phyloP scores from a whole-genome alignment of 2,329 filamentous ascomycete genomes.

The Diaporthe aspalathi region DNA sequence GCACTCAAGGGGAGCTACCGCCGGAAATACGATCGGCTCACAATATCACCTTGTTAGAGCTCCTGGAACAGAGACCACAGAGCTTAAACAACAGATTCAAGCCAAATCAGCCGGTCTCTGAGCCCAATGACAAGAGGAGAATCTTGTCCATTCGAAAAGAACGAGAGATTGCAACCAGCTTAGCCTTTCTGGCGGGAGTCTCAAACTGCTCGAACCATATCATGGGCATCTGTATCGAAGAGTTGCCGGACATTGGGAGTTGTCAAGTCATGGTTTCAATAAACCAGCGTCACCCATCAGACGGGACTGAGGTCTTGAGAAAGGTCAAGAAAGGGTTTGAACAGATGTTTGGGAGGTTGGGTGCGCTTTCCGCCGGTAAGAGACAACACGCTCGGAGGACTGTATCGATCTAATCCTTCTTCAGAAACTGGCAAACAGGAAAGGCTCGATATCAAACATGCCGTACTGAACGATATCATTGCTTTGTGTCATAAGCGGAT shows the following conservation, averaged over 20 bases:
- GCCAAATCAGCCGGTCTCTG: neutral
- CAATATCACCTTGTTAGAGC: slow-evolving; percentile 24
- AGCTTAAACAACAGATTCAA: neutral
- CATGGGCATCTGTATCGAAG: slow-evolving; percentile 34
- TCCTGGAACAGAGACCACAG: neutral
- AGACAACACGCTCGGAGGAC: neutral
- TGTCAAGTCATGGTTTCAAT: slow-evolving; percentile 32
- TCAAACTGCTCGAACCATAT: slow-evolving; percentile 8
- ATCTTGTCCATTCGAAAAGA: slow-evolving; percentile 14
- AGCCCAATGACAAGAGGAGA: neutral
- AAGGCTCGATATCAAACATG: neutral
- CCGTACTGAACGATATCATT: slow-evolving; percentile 29
- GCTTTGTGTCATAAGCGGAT: slow-evolving; percentile 26
- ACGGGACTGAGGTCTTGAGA: neutral
- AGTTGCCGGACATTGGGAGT: neutral
- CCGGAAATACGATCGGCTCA: slow-evolving; percentile 15
- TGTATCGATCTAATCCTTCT: neutral
- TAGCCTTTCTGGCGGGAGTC: slow-evolving; percentile 33
- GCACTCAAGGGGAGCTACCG: neutral
- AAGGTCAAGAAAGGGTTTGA: slow-evolving; percentile 24
- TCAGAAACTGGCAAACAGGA: neutral
- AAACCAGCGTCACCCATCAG: neutral
- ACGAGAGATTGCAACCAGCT: slow-evolving; percentile 11
- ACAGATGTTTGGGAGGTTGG: slow-evolving; percentile 20
- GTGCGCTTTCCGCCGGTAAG: neutral